Conservation (phyloP, 805 yeast species). For the Candida lessepsii region DNA sequence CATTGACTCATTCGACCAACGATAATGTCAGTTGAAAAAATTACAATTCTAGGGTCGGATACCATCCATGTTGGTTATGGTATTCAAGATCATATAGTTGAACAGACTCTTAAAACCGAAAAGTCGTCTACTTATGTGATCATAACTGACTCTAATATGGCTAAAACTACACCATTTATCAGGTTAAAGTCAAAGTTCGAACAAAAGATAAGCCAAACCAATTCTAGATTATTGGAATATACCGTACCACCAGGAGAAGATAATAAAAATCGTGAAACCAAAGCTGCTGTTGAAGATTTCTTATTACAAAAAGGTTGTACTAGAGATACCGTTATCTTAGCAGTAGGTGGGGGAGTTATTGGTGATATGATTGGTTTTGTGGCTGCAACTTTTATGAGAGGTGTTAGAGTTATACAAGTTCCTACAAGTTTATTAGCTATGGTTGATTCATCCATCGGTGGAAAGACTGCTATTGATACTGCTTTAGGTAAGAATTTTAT, state of each 20-base stretch:
- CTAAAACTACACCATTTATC: conserved; percentile 58
- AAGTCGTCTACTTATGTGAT: conserved; percentile 90
- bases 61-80: conserved; percentile 88
- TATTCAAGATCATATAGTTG: conserved; percentile 70
- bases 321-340: conserved; percentile 89
- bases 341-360: conserved; percentile 97
- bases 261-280: conserved; percentile 82
- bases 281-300: conserved; percentile 91
- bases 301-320: conserved; percentile 83
- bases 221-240: conserved; percentile 67
- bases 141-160: conserved; percentile 82
- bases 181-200: conserved; percentile 45
- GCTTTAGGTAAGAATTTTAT: conserved; percentile 93
- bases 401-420: conserved; percentile 88
- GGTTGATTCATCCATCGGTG: conserved; percentile 99
- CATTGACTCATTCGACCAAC: conserved; percentile 2
- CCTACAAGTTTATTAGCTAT: conserved; percentile 93
- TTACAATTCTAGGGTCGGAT: conserved; percentile 76
- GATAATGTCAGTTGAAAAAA: conserved; percentile 43
- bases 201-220: conserved; percentile 42
- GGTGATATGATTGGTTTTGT: conserved; percentile 99
- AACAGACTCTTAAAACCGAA: conserved; percentile 57
- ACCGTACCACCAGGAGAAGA: conserved; percentile 91
- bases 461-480: conserved; percentile 97
- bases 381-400: conserved; percentile 99